A percentile compares a stretch with the other conserved stretches of the same genome.
These are phyloP conservation scores for Macrocybe sp. DNA, from an alignment of 1,284 basidiomycete genomes.

Conservation along the genomic window DNA sequence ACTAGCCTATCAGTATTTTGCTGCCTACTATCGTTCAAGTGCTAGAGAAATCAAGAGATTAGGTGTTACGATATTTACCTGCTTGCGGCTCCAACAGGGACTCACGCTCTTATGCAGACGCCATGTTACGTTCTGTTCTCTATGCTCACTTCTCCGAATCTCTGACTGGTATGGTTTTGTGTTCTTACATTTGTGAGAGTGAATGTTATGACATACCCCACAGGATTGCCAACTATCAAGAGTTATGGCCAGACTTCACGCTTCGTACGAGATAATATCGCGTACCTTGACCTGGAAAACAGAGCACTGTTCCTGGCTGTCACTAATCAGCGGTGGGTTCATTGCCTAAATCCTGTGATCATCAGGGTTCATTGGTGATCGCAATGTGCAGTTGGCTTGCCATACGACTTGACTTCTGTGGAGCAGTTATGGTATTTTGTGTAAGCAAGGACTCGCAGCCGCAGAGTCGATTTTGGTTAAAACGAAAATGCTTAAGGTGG, in stretches of 20 bases:
- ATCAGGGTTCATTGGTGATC: constrained; percentile 1
- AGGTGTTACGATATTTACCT: constrained; percentile 27
- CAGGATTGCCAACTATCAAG: constrained; percentile 67
- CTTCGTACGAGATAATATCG: constrained; percentile 66
- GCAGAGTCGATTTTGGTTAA: constrained; percentile 6
- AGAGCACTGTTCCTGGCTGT: constrained; percentile 56
- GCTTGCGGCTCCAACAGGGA: neutral
- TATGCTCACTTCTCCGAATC: constrained; percentile 84
- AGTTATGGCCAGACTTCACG: constrained; percentile 61
- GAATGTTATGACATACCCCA: neutral
- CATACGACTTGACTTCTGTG: constrained; percentile 72
- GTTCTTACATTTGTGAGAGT: neutral
- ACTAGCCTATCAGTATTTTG: constrained; percentile 52
- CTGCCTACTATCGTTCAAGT: constrained; percentile 60
- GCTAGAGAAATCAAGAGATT: constrained; percentile 71
- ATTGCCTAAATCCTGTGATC: neutral
- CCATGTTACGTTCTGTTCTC: constrained; percentile 63
- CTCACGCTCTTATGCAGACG: constrained; percentile 35
- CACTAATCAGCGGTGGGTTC: constrained; percentile 51
- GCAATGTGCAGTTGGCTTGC: constrained; percentile 60
- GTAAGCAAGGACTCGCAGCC: constrained; percentile 32
- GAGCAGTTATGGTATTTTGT: constrained; percentile 59
- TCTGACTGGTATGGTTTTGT: constrained; percentile 41
- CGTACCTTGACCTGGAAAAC: constrained; percentile 74
- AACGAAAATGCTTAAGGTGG: constrained; percentile 32